These are phyloP conservation scores for Heliamphora ciliata DNA, from an alignment of 179 eudicot species.

Conservation along the genomic window DNA sequence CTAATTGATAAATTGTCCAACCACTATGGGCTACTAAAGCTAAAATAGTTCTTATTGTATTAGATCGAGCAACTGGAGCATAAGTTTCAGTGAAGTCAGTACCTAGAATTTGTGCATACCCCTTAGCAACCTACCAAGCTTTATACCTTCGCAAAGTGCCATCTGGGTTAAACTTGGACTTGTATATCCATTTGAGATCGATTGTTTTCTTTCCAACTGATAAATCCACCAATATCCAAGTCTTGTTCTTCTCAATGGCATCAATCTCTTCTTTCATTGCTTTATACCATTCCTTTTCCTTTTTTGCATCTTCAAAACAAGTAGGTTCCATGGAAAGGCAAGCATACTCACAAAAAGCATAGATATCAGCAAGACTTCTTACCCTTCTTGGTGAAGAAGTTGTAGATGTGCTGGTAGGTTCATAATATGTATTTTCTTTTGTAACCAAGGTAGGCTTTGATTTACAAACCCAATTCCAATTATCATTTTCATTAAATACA, in stretches of 20 bases:
- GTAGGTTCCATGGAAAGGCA: too few species aligned
- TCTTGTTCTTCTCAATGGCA: not conserved
- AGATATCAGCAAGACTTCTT: too few species aligned
- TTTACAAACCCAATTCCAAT: too few species aligned
- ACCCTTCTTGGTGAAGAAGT: too few species aligned
- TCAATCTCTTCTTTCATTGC: not conserved
- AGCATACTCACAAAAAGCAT: too few species aligned
- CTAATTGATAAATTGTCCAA: too few species aligned
- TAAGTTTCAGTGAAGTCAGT: not conserved
- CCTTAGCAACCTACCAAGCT: not conserved
- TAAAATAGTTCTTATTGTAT: not conserved
- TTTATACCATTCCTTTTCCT: too few species aligned
- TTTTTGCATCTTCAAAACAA: too few species aligned
- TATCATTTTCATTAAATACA: too few species aligned
- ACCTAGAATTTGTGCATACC: not conserved
- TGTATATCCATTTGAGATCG: not conserved
- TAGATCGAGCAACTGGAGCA: not conserved
- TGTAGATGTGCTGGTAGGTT: too few species aligned
- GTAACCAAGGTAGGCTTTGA: too few species aligned
- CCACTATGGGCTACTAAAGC: not conserved
- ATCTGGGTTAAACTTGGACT: not conserved
- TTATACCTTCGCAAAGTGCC: not conserved
- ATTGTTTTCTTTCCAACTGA: not conserved
- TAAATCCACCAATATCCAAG: not conserved
- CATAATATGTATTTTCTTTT: too few species aligned